Evolutionary conservation across 2,329 filamentous ascomycete species (phyloP), one percentile per base, ranked within the genome.

Genomic region (Fusarium lateritium): DNA sequence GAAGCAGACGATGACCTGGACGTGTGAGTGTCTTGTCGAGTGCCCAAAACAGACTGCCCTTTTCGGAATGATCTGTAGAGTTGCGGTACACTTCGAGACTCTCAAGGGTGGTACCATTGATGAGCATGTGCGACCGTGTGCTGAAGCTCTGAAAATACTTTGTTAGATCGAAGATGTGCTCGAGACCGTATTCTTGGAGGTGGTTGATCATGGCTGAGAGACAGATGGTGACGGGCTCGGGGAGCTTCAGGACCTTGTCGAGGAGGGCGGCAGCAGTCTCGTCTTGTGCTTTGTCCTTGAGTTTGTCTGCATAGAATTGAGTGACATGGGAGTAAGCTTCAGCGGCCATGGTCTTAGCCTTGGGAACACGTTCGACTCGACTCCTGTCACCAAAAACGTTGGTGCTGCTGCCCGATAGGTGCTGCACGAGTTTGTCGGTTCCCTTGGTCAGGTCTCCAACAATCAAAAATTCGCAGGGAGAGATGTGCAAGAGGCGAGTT

Each of bases 131-230:
- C 15, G 95, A 94, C 38, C 94, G 86, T 9, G 94, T 93, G 72
- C 93, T 97, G 81, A 99, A 99, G 3, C 94, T 94, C 72, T 97
- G 92, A 76, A 99, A 99, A 81, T 98, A 97, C 74, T 97, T 97
- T 3, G 96, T 98, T 43, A 99, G 83, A 75, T 97, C 92, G 73
- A 99, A 97, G 54, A 99, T 93, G 82, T 98, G 94, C 78, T 98
- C 92, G 21, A 99, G 85, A 1, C 94, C 94, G 77, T 98, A 99
- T 69, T 97, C 94, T 19, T 89, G 91, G 73, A 99, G 84, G 75
- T 99, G 94, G 2, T 88, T 93, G 73, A 99, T 98, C 94, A 99
- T 98, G 13, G 94, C 92, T 6, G 96, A 98, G 15, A 99, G 85
- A 79, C 96, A 99, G 40, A 97, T 90, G 0, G 92, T 97, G 38